Evolutionary conservation across 1,139 yeast genomes (phyloP).

Genomic region (Geotrichum phurueaensis): DNA sequence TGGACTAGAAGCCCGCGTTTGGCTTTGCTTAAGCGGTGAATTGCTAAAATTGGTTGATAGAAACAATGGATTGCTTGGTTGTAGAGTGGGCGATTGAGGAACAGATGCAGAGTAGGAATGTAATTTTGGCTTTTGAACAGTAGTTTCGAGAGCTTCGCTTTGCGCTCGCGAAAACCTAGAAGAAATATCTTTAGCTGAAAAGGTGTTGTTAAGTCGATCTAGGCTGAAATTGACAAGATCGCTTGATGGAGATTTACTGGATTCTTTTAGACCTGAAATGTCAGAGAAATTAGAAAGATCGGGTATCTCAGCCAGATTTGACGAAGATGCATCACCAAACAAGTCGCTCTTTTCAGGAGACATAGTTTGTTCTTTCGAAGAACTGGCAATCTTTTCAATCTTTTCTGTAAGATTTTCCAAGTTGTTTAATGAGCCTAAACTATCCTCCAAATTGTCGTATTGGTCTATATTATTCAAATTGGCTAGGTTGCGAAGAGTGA

Average conservation of each 20-base stretch:
- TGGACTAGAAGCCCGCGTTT: neutral
- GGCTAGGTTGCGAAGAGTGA: neutral
- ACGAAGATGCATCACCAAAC: neutral
- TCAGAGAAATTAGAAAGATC: neutral
- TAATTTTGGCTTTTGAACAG: neutral
- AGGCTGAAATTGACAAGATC: neutral
- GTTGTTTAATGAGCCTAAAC: neutral
- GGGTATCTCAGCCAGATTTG: neutral
- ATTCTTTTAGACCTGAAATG: neutral
- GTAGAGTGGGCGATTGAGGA: constrained; percentile 12
- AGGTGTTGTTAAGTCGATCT: neutral
- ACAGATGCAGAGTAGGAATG: constrained; percentile 10
- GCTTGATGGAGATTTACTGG: neutral
- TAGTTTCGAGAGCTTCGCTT: constrained; percentile 13
- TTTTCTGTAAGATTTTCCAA: neutral
- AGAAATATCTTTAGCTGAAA: neutral
- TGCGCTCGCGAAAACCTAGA: constrained; percentile 7
- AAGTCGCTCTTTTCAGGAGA: neutral
- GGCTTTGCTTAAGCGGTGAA: neutral
- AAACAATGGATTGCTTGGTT: neutral
- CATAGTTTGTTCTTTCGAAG: neutral
- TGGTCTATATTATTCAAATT: neutral
- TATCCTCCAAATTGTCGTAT: neutral
- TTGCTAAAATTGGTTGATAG: neutral
- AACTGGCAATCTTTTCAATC: neutral